These are phyloP conservation scores for Phlyctochytrium arcticum DNA, from an alignment of 192 early-diverging fungal genomes.

Conservation along the genomic window DNA sequence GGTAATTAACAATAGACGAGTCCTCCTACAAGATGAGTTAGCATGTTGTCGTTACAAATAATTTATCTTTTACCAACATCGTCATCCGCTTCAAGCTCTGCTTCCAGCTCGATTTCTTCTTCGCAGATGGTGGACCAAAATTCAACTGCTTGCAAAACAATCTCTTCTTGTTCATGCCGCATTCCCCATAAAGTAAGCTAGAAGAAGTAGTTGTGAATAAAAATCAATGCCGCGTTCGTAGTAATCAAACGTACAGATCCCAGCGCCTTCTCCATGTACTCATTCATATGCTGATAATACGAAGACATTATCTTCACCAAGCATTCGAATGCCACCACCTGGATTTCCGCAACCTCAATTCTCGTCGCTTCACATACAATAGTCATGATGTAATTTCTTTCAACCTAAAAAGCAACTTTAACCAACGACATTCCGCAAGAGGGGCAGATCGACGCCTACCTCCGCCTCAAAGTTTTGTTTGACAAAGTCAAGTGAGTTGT, in stretches of 20 bases:
- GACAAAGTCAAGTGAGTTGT: conserved; percentile 95
- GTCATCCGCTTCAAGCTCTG: conserved; percentile 49
- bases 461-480: conserved; percentile 89
- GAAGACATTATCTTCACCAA: conserved; percentile 94
- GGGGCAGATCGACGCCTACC: conserved; percentile 33
- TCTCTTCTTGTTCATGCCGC: conserved; percentile 81
- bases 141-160: conserved; percentile 96
- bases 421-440: background rate
- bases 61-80: background rate
- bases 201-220: background rate
- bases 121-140: conserved; percentile 99
- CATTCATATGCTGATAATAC: conserved; percentile 94
- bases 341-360: conserved; percentile 59
- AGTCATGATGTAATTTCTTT: conserved; percentile 99
- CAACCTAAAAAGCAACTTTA: conserved; percentile 46
- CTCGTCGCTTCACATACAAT: conserved; percentile 92
- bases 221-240: background rate
- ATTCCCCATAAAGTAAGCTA: conserved; percentile 86
- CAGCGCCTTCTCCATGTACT: conserved; percentile 97
- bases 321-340: conserved; percentile 90
- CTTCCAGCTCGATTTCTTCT: conserved; percentile 76
- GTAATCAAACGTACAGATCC: conserved; percentile 64
- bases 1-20: conserved; percentile 31
- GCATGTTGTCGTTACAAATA: background rate
- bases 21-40: conserved; percentile 10